These are phyloP conservation scores for Vigna radiata DNA, from an alignment of 306 rosid genomes.

Conservation along the genomic window DNA sequence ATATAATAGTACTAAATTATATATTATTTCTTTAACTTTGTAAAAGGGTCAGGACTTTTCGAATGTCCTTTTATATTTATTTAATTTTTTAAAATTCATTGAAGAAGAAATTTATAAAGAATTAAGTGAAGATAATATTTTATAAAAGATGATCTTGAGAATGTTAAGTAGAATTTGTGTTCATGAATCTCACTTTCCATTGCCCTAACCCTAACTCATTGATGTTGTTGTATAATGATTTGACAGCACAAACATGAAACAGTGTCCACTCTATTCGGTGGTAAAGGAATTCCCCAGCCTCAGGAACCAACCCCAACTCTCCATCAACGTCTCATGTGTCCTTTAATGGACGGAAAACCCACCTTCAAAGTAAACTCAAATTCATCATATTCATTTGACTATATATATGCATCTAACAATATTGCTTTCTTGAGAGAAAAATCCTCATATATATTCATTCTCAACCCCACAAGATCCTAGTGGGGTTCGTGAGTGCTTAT, in stretches of 20 bases:
- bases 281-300: conserved; percentile 54
- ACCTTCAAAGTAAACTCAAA: conserved; percentile 7
- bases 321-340: conserved; percentile 17
- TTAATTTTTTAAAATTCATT: too few relatives aligned
- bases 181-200: too few relatives aligned
- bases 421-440: background rate
- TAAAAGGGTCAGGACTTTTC: too few relatives aligned
- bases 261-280: conserved; percentile 40
- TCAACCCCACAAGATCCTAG: conserved; percentile 39
- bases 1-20: too few relatives aligned
- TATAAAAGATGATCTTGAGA: too few relatives aligned
- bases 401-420: background rate
- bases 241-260: conserved; percentile 20
- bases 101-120: too few relatives aligned
- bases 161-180: too few relatives aligned
- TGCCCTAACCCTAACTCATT: too few relatives aligned
- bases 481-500: conserved; percentile 55
- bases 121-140: too few relatives aligned
- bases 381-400: conserved; percentile 35
- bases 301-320: conserved; percentile 63
- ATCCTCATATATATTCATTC: too few relatives aligned
- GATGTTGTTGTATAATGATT: background rate
- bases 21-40: too few relatives aligned
- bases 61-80: too few relatives aligned
- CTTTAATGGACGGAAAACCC: background rate